Base-by-base conservation (phyloP, 495 filamentous ascomycete species). In the Xylaria cubensis region DNA sequence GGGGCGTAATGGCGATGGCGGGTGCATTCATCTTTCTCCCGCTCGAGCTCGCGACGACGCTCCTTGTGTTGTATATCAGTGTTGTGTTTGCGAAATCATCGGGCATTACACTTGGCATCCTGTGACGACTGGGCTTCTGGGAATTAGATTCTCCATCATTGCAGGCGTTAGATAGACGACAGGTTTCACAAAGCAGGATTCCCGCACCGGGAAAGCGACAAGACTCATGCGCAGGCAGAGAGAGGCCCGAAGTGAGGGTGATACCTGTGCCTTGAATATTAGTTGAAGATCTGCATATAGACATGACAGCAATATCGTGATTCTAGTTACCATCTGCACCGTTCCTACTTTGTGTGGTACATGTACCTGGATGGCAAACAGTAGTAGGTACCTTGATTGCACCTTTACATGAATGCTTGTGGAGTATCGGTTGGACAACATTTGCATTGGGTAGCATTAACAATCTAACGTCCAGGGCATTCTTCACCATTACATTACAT, bases 31-130 rank as follows among this genome's bases (percentile, higher is more conserved):
- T 79, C 51, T 75, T 75, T 55, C 71, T 79, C 3, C 77, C 77
- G 12, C 19, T 67, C 3, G 71, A 77, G 68, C 62, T 79, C 39
- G 77, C 77, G 26, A 74, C 71, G 51, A 75, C 75, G 58, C 61
- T 79, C 51, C 72, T 79, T 63, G 75, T 77, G 63, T 71, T 79
- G 77, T 79, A 77, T 74, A 79, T 77, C 68, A 74, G 72, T 50
- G 72, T 67, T 48, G 71, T 71, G 67, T 73, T 79, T 64, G 75
- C 75, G 46, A 77, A 53, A 41, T 76, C 74, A 42, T 77, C 77
- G 51, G 77, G 75, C 67, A 75, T 72, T 51, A 68, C 73, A 67
- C 69, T 65, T 34, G 74, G 75, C 59, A 77, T 79, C 62, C 59
- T 77, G 71, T 77, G 72, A 74, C 72, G 69, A 77, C 51, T 72